Evolutionary conservation across 169 alveolate genomes (phyloP), one percentile per base, ranked within the genome.

Genomic region (Hepatocystis sp.): DNA sequence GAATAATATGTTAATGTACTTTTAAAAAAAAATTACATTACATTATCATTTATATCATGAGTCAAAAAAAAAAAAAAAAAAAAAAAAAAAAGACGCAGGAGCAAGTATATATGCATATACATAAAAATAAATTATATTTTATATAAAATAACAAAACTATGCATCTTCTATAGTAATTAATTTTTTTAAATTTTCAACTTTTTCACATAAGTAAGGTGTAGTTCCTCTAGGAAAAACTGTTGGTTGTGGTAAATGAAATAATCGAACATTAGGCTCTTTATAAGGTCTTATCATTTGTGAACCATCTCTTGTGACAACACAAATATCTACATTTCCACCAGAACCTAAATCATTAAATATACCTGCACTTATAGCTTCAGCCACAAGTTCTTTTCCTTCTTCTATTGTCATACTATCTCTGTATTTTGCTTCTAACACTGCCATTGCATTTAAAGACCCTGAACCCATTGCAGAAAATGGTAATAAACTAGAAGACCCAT

Each of bases 381-480:
- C 91, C n/a, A 94, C 98, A 64, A 97, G 64, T 21, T 93, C 95
- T 42, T 93, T 93, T 21, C 98, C 98, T 88, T 98, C 99, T 71
- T 94, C 96, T 84, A 95, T 93, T 10, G 97, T 94, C 96, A 98
- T 91, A 49, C 93, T 94, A 61, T 98, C 99, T 53, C 94, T 93
- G 88, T 95, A 98, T 15, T 85, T 91, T 67, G 98, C 94, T 88
- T 98, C 99, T 56, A 98, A 91, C 30, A 98, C 96, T 25, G 98
- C 95, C 97, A 96, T 96, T 23, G 99, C 99, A 85, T 97, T 98
- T 51, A 98, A 93, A 30, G 98, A 95, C 42, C 99, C 99, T 52
- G 99, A 96, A 17, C 99, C 99, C 97, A 97, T 95, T n/a, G 99
- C 95, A 8, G 97, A 91, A 81, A 93, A 98, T 21, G 99, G 99